A percentile compares a stretch with the other conserved stretches of the same genome.
Evolutionary conservation across 306 rosid species (phyloP).

Genomic region (Pyrus bretschneideri): DNA sequence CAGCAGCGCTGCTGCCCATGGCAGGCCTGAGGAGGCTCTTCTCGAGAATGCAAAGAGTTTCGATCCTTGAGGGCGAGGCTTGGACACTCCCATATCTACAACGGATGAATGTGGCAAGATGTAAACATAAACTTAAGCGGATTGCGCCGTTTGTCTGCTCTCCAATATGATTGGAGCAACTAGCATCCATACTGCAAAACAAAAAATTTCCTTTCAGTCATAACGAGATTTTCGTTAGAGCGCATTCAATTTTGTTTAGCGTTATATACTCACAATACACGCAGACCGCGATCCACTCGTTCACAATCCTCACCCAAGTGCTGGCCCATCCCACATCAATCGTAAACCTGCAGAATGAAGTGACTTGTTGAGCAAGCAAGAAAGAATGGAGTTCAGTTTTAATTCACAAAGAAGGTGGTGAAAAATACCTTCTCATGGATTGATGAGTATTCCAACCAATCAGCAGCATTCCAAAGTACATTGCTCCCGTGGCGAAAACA

Average conservation of each 20-base stretch:
- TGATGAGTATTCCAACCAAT: constrained; percentile 88
- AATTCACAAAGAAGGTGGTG: not conserved
- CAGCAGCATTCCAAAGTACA: constrained; percentile 97
- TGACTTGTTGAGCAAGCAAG: not conserved
- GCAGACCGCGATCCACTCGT: constrained; percentile 95
- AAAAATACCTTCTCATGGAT: constrained; percentile 56
- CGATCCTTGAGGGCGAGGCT: constrained; percentile 6
- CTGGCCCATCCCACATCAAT: constrained; percentile 98
- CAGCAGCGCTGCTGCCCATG: constrained; percentile 15
- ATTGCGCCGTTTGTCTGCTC: constrained; percentile 34
- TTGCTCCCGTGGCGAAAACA: constrained; percentile 94
- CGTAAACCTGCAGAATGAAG: constrained; percentile 62
- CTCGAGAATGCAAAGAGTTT: constrained; percentile 1
- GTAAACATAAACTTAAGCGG: constrained; percentile 19
- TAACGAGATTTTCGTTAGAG: not conserved
- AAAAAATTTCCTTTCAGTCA: not conserved
- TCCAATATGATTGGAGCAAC: constrained; percentile 77
- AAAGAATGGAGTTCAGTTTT: not conserved
- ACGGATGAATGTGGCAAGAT: constrained; percentile 2
- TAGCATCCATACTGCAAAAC: constrained; percentile 80
- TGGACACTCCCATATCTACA: constrained; percentile 17
- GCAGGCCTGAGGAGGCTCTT: constrained; percentile 4
- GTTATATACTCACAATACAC: constrained; percentile 61
- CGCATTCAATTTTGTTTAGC: not conserved
- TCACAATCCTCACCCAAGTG: constrained; percentile 88